Base-by-base conservation (phyloP, 768 basidiomycete genomes). In the Mycena venus region DNA sequence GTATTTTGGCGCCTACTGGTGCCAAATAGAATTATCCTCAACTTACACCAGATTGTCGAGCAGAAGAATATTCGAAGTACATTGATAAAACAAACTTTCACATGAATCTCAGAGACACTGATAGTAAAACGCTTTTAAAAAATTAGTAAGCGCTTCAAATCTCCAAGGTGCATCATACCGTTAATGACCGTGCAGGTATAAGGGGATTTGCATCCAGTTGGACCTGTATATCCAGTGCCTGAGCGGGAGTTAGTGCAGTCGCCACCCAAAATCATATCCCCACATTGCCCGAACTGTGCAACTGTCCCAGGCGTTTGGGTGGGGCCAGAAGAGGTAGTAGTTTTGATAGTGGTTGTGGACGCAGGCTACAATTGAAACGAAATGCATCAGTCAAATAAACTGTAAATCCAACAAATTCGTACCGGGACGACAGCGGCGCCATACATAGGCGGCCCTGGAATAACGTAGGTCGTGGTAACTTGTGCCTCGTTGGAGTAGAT, bases 381-480 rank as follows among this genome's bases (percentile, higher is more conserved):
- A n/a, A n/a, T n/a, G n/a, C n/a, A n/a, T n/a, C n/a, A n/a, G n/a
- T n/a, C n/a, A n/a, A n/a, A n/a, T n/a, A n/a, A n/a, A n/a, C n/a
- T n/a, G n/a, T n/a, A n/a, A n/a, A n/a, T n/a, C 83, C 83, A 29
- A 36, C 0, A 44, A 31, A n/a, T 36, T 63, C 5, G 5, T 21
- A 3, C 49, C 68, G 23, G 29, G n/a, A n/a, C n/a, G n/a, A n/a
- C n/a, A n/a, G 19, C 36, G 12, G 79, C 81, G 31, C 85, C 87
- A 79, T 89, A 90, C n/a, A 90, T 85, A 51, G 87, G 84, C 23
- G 87, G 87, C 23, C 87, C 86, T 4, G 87, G 87, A 64, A 88
- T 87, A 10, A 78, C 68, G 78, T 88, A 88, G 32, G 81, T 85
- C n/a, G 84, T 85, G 77, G 81, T 58, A 1, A 85, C 85, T 72